Conservation (phyloP, 2,329 filamentous ascomycete species). For the Ascochyta rabiei region DNA sequence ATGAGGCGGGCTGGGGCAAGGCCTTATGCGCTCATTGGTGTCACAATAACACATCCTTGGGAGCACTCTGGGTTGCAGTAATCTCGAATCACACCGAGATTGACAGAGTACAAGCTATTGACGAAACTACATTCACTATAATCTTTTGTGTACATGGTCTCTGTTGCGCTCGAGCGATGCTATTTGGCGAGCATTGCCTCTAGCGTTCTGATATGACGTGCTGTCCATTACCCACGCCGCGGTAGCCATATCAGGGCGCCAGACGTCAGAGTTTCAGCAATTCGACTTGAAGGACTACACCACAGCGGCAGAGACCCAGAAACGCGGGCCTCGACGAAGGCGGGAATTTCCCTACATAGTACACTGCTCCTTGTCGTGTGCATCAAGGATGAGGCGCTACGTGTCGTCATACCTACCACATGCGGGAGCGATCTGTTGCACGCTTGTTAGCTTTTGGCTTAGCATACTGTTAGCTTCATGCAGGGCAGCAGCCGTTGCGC, state of each 20-base stretch:
- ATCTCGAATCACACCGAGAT: background rate
- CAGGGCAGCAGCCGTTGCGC: constrained; percentile 29
- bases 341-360: background rate
- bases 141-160: too few relatives aligned
- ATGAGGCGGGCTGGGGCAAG: background rate
- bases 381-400: constrained; percentile 1
- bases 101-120: background rate
- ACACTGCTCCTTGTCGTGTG: constrained; percentile 17
- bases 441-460: background rate
- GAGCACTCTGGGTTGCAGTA: background rate
- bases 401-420: constrained; percentile 23
- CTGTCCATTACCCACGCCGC: background rate
- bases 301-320: constrained; percentile 16
- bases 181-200: background rate
- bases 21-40: constrained; percentile 18
- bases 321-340: constrained; percentile 15
- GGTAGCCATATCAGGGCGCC: background rate
- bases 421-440: constrained; percentile 11
- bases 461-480: constrained; percentile 14
- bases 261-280: constrained; percentile 13
- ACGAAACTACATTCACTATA: too few relatives aligned
- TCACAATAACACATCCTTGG: background rate
- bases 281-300: constrained; percentile 6
- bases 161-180: background rate
- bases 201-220: constrained; percentile 1